Base-by-base conservation (phyloP, 2,329 filamentous ascomycete genomes). In the Hypoxylon rubiginosum region DNA sequence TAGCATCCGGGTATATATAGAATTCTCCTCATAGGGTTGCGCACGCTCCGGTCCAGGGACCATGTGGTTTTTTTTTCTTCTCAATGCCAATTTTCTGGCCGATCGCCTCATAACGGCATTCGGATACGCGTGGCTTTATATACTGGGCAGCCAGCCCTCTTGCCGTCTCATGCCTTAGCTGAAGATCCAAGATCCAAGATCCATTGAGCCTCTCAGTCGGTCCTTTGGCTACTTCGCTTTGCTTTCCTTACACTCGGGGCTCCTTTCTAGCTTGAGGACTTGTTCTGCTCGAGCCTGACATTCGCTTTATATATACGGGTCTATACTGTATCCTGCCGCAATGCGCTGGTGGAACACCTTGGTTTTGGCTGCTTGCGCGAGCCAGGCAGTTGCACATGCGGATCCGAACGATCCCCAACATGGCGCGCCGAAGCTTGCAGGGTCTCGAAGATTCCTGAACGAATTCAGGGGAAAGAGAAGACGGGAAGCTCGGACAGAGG, bases 1-100 rank as follows among this genome's bases (percentile, higher is more conserved):
- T 75, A 72, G 74, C 66, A 76, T 75, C 74, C 74, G 74, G 73
- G 58, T 75, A 75, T 76, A 74, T 75, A 74, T 75, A 71, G 69
- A 67, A 43, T 65, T 62, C 54, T 68, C 69, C 64, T 70, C 65
- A 55, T 41, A 64, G 66, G 62, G 52, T 65, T 63, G 64, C 53
- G 51, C 58, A 69, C 62, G 63, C 67, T 71, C 69, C 69, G 72
- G 67, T 64, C 52, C 65, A 67, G 57, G 65, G 58, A 64, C 66
- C 64, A 69, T 72, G 69, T 65, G 70, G 8, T 30, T 56, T 69
- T 69, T 51, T 67, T 53, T 36, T 55, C 46, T 60, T 36, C 34
- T 15, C 15, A 36, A 41, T 19, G 66, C 58, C 49, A 57, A 52
- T 60, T 67, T 59, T 62, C 21, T 57, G 43, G 50, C 32, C 41